Conservation (phyloP, 2,329 filamentous ascomycete species). For the Teratosphaeria pseudoeucalypti region DNA sequence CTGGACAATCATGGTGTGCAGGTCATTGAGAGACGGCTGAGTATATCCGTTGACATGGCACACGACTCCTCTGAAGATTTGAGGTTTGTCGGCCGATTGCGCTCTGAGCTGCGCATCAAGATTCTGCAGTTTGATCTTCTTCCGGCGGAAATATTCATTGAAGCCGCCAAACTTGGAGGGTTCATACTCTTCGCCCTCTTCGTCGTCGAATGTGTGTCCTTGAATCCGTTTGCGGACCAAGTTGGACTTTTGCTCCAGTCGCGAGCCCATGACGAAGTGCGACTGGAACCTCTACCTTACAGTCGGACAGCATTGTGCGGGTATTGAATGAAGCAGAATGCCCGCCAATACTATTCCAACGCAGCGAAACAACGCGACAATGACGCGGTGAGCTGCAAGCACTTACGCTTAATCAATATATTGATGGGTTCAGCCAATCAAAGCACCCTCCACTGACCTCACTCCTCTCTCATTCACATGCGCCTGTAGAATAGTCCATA, state of each 20-base stretch:
- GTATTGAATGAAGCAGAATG: neutral
- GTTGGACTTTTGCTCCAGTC: constrained; percentile 49
- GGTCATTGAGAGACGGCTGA: constrained; percentile 79
- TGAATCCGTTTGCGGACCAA: constrained; percentile 54
- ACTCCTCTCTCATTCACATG: neutral
- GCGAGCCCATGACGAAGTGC: constrained; percentile 45
- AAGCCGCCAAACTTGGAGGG: constrained; percentile 82
- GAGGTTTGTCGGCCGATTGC: constrained; percentile 57
- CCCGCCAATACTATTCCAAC: neutral
- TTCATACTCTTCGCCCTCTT: constrained; percentile 81
- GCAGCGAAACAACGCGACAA: neutral
- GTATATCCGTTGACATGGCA: constrained; percentile 94
- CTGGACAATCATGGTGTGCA: constrained; percentile 77
- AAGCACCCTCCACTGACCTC: neutral
- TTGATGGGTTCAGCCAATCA: neutral
- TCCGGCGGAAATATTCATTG: constrained; percentile 81
- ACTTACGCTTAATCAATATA: neutral
- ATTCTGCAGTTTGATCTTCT: constrained; percentile 96
- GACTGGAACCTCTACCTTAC: neutral
- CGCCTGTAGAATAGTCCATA: neutral
- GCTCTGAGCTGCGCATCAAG: constrained; percentile 73
- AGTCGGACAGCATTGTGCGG: neutral
- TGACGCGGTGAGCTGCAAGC: neutral
- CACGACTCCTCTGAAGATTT: constrained; percentile 83
- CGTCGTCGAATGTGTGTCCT: constrained; percentile 63